Conservation (phyloP, 257 asterid species). For the Solanum medicagineum region DNA sequence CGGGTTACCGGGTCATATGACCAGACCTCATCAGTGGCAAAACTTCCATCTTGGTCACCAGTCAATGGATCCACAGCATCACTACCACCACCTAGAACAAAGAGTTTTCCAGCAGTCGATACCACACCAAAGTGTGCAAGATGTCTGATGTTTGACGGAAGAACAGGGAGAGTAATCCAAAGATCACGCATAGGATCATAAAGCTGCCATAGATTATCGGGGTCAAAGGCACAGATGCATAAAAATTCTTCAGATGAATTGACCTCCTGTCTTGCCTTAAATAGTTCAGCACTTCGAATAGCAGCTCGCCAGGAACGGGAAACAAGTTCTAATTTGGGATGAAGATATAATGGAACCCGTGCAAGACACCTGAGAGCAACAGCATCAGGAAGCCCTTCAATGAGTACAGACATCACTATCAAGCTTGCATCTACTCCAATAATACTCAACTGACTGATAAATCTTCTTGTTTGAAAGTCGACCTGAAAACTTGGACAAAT, state of each 20-base stretch:
- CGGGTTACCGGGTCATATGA: constrained; percentile 62
- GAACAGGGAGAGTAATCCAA: constrained; percentile 85
- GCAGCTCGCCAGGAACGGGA: constrained; percentile 87
- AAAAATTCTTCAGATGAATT: constrained; percentile 68
- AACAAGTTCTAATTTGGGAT: constrained; percentile 68
- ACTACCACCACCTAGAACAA: constrained; percentile 91
- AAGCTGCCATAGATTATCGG: constrained; percentile 94
- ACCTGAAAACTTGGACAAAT: not conserved
- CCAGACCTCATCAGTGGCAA: constrained; percentile 93
- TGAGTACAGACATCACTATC: constrained; percentile 68
- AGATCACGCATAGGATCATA: constrained; percentile 71
- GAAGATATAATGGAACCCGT: constrained; percentile 79
- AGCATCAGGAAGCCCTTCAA: constrained; percentile 98
- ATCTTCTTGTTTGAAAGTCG: constrained; percentile 5
- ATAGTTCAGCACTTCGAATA: constrained; percentile 59
- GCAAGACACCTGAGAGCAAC: constrained; percentile 90
- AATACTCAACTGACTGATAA: not conserved
- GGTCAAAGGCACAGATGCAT: constrained; percentile 82
- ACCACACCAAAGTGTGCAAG: constrained; percentile 93
- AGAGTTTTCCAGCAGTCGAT: constrained; percentile 75
- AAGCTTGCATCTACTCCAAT: constrained; percentile 13
- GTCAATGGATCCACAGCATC: constrained; percentile 93
- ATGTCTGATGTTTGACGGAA: constrained; percentile 79
- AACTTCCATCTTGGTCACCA: constrained; percentile 94
- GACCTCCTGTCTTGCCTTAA: constrained; percentile 80